Percentiles rank a stretch among this genome's conserved stretches.
Conservation (phyloP, 768 basidiomycete species). For the Xanthoconium stramineum region DNA sequence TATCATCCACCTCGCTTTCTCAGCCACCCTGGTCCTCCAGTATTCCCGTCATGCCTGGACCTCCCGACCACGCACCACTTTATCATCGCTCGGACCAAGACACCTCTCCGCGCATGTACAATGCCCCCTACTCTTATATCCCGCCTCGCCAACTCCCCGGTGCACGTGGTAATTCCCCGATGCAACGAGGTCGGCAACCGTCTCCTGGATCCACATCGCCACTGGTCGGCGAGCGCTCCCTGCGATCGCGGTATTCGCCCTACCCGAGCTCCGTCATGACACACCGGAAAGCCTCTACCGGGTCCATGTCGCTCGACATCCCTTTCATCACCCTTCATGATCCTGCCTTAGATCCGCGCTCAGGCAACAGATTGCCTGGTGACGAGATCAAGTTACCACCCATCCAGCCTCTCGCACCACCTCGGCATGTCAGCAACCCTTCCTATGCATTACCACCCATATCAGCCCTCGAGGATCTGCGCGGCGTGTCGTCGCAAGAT, state of each 20-base stretch:
- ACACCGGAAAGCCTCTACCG: constrained; percentile 25
- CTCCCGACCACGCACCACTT: constrained; percentile 19
- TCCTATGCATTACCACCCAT: constrained; percentile 65
- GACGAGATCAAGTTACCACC: constrained; percentile 42
- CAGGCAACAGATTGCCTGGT: constrained; percentile 23
- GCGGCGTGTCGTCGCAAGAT: constrained; percentile 49
- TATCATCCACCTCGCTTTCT: constrained; percentile 31
- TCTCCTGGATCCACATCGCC: constrained; percentile 27
- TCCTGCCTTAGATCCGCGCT: constrained; percentile 24
- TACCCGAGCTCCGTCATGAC: constrained; percentile 36
- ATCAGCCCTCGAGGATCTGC: constrained; percentile 62
- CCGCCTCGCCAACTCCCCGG: constrained; percentile 28
- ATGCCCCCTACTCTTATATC: constrained; percentile 28
- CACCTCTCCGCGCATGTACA: constrained; percentile 26
- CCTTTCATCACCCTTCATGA: constrained; percentile 36
- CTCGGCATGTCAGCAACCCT: constrained; percentile 30
- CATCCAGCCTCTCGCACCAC: constrained; percentile 35
- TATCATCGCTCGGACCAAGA: constrained; percentile 26
- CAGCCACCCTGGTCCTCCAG: constrained; percentile 48
- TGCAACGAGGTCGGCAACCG: constrained; percentile 29
- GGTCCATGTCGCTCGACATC: constrained; percentile 33
- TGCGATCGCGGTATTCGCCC: constrained; percentile 41
- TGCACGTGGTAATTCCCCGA: constrained; percentile 28
- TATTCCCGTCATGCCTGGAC: constrained; percentile 34
- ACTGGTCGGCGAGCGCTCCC: constrained; percentile 22